Percentiles rank a stretch among this genome's conserved stretches.
These are phyloP conservation scores for Cordyceps militaris DNA, from an alignment of 2,329 filamentous ascomycete genomes.

Conservation along the genomic window DNA sequence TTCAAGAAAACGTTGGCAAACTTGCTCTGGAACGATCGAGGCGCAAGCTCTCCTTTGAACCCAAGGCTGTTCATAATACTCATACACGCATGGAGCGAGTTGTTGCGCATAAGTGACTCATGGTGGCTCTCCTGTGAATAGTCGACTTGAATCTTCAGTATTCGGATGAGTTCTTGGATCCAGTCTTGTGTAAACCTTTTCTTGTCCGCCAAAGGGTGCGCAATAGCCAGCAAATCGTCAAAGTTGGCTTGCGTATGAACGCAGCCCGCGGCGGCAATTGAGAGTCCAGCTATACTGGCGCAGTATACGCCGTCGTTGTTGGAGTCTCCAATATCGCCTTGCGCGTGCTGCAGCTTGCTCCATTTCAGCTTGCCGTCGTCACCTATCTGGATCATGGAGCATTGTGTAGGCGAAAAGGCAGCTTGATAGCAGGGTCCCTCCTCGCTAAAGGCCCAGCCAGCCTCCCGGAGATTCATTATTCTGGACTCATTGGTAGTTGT, in stretches of 20 bases:
- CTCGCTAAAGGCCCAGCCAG: conserved; percentile 66
- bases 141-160: conserved; percentile 69
- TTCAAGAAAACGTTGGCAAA: conserved; percentile 70
- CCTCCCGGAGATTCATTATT: conserved; percentile 66
- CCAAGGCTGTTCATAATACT: conserved; percentile 74
- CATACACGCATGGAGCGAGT: conserved; percentile 65
- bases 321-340: conserved; percentile 40
- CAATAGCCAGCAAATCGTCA: conserved; percentile 66
- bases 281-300: conserved; percentile 55
- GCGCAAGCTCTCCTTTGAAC: conserved; percentile 55
- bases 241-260: conserved; percentile 44
- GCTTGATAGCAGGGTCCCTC: conserved; percentile 57
- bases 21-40: conserved; percentile 62
- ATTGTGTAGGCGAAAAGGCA: conserved; percentile 54
- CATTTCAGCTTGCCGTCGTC: conserved; percentile 54
- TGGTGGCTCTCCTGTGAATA: conserved; percentile 70
- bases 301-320: conserved; percentile 48
- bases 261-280: conserved; percentile 42
- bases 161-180: conserved; percentile 59
- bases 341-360: conserved; percentile 46
- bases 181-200: conserved; percentile 51
- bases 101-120: conserved; percentile 66
- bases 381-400: conserved; percentile 50
- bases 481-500: conserved; percentile 56
- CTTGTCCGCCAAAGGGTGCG: conserved; percentile 40